Evolutionary conservation across 139 green algal genomes (phyloP), one percentile per base, ranked within the genome.

Genomic region (Tetradesmus lagerheimii): DNA sequence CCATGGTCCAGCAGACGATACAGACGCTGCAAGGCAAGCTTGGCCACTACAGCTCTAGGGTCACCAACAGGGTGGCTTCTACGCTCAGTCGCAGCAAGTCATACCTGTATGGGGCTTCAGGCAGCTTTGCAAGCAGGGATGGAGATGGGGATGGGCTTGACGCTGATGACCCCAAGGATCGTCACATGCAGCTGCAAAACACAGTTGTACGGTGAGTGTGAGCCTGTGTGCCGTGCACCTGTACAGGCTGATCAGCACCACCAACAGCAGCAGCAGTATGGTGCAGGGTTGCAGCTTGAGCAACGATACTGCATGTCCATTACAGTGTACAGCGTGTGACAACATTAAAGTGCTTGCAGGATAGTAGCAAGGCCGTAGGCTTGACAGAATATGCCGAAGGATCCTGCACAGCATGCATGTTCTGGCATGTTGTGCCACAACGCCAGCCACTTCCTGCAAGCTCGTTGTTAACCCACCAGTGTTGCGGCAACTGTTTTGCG

Each of bases 131-230:
- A 45, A 35, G 47, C 25, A 27, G 50, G 25, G 31, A 39, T 47
- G 43, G 8, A 0, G 6, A 25, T 23, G 41, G 23, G 14, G 45
- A 34, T 1, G 80, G n/a, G 38, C 5, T 31, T 3, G 14, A 35
- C 18, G 9, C 23, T 39, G 64, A 25, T 14, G 64, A 80, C 27
- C 5, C 64, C 27, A 80, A 62, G 62, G 29, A 11, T 11, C 37
- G 64, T 2, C 38, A 88, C 50, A 62, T 88, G 62, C 83, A 88
- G 64, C 64, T 88, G 41, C 62, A 80, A 6, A 88, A 88, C 64
- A 88, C 83, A 14, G 34, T 80, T 4, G 41, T 88, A 64, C 80
- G 83, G 83, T 77, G 38, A 64, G 38, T 86, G 31, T 43, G 47
- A 8, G 23, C 2, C 1, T 71, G 57, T 71, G 23, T n/a, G 53